These are phyloP conservation scores for Allantophomopsis lycopodina DNA, from an alignment of 2,329 filamentous ascomycete genomes.

Conservation along the genomic window DNA sequence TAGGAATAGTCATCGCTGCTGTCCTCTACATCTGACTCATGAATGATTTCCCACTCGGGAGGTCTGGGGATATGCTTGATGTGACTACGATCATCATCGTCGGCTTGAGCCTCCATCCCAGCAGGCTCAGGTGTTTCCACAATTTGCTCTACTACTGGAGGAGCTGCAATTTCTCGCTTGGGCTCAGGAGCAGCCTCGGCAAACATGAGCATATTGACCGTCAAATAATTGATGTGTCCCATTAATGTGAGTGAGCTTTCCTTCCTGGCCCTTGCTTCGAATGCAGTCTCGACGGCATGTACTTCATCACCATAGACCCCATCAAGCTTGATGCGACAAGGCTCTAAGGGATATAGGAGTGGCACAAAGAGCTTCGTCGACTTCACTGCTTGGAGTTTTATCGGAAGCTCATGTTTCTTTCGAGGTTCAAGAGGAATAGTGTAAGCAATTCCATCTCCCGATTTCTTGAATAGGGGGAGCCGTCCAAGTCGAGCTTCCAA, in stretches of 20 bases:
- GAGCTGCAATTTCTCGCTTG: slow-evolving; percentile 4
- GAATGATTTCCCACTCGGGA: slow-evolving; percentile 51
- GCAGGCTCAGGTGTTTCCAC: slow-evolving; percentile 5
- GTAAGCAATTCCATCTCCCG: slow-evolving; percentile 55
- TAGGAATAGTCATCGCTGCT: slow-evolving; percentile 34
- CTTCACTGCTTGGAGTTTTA: slow-evolving; percentile 43
- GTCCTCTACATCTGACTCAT: slow-evolving; percentile 29
- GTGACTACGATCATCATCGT: slow-evolving; percentile 39
- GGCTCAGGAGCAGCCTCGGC: slow-evolving; percentile 12
- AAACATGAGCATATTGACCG: slow-evolving; percentile 44
- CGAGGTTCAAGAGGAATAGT: slow-evolving; percentile 57
- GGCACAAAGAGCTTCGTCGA: slow-evolving; percentile 58
- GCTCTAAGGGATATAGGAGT: slow-evolving; percentile 56
- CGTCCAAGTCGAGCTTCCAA: slow-evolving; percentile 64
- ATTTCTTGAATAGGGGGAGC: slow-evolving; percentile 51
- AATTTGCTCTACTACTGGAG: slow-evolving; percentile 3
- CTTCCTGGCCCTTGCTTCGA: slow-evolving; percentile 40
- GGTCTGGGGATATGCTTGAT: slow-evolving; percentile 61
- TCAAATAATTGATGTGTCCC: slow-evolving; percentile 62
- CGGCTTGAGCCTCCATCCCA: slow-evolving; percentile 8
- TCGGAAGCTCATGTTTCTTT: slow-evolving; percentile 44
- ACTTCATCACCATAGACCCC: slow-evolving; percentile 47
- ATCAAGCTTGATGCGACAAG: slow-evolving; percentile 50
- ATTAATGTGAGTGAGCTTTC: slow-evolving; percentile 49
- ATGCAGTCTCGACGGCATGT: slow-evolving; percentile 49